phyloP scores from a whole-genome alignment of 1,139 yeast genomes.

The Hyphopichia fennica region DNA sequence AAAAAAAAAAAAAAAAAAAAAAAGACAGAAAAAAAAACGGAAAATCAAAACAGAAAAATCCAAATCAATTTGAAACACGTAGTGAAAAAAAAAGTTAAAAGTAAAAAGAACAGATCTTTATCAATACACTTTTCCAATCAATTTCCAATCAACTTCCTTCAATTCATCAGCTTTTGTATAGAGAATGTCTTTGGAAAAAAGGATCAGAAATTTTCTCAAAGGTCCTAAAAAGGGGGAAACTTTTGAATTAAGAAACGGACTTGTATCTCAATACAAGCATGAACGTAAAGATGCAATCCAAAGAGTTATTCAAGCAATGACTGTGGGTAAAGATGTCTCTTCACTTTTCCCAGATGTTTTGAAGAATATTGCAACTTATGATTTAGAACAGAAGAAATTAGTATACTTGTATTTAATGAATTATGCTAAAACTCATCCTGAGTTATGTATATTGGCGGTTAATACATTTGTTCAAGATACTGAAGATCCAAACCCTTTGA shows the following conservation, averaged over 20 bases:
- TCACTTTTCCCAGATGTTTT: slow-evolving; percentile 93
- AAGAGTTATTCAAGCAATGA: slow-evolving; percentile 97
- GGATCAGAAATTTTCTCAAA: slow-evolving; percentile 43
- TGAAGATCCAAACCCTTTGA: slow-evolving; percentile 95
- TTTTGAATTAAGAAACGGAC: slow-evolving; percentile 81
- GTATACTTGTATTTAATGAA: slow-evolving; percentile 95
- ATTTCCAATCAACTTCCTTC: background rate
- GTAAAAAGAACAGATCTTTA: background rate
- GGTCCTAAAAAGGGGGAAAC: slow-evolving; percentile 71
- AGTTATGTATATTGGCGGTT: slow-evolving; percentile 91
- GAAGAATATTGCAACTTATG: slow-evolving; percentile 96
- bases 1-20: slow-evolving; percentile 1
- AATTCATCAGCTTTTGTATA: slow-evolving; percentile 1
- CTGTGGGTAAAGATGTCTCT: slow-evolving; percentile 97
- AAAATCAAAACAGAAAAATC: background rate
- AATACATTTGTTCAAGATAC: slow-evolving; percentile 97
- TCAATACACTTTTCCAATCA: background rate
- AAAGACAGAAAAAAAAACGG: background rate
- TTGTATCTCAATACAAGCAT: slow-evolving; percentile 91
- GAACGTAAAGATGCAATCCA: slow-evolving; percentile 97
- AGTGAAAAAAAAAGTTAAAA: background rate
- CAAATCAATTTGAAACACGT: background rate
- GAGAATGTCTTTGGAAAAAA: slow-evolving; percentile 43
- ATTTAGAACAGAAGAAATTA: slow-evolving; percentile 92
- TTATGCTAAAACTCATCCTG: slow-evolving; percentile 96